Conservation (phyloP, 176 grass and related monocot species). For the Rhynchospora tenuis region DNA sequence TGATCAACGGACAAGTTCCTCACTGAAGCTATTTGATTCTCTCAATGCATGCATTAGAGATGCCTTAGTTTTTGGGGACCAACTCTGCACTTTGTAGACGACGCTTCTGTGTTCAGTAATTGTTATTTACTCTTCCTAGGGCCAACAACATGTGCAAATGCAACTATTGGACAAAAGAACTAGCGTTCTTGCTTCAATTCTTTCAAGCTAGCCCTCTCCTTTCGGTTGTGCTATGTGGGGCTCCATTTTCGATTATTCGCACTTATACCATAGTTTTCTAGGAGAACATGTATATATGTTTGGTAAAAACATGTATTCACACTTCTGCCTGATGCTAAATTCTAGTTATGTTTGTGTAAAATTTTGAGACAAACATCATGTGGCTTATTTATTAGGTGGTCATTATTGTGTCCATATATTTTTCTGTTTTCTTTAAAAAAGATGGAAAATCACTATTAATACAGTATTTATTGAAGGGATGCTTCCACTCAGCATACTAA, state of each 20-base stretch:
- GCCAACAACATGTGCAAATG: background rate
- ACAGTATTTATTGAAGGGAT: background rate
- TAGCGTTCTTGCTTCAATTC: background rate
- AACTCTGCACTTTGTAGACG: background rate
- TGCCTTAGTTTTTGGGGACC: constrained; percentile 3
- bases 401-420: background rate
- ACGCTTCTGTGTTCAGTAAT: constrained; percentile 28
- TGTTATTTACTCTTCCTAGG: constrained; percentile 22
- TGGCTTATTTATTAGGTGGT: background rate
- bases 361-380: background rate
- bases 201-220: background rate
- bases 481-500: background rate
- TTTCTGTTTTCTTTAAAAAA: background rate
- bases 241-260: background rate
- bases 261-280: background rate
- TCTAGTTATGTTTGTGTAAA: background rate
- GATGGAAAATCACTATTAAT: background rate
- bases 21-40: constrained; percentile 14
- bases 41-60: background rate
- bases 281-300: background rate
- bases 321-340: background rate
- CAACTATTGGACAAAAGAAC: background rate
- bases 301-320: background rate
- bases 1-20: background rate
- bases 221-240: background rate